Conservation (phyloP, 805 yeast genomes). For the Metschnikowia lunata region DNA sequence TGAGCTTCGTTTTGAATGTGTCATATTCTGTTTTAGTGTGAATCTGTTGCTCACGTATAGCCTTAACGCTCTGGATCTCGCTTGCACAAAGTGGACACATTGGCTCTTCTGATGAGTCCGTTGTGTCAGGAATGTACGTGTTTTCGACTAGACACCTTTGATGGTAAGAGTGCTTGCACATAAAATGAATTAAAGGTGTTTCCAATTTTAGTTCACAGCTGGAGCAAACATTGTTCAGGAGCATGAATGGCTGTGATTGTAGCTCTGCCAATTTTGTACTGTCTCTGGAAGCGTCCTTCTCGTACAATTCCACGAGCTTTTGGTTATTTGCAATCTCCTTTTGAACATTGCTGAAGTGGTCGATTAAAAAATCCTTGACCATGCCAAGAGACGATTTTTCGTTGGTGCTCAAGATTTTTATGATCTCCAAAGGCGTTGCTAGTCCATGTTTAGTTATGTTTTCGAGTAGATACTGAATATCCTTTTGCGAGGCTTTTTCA, state of each 20-base stretch:
- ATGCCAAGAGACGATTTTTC: conserved; percentile 67
- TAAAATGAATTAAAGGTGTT: conserved; percentile 76
- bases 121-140: conserved; percentile 20
- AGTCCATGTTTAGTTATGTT: conserved; percentile 49
- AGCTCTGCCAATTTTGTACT: conserved; percentile 50
- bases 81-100: conserved; percentile 68
- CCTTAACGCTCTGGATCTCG: conserved; percentile 2
- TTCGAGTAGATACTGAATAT: conserved; percentile 46
- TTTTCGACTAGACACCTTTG: conserved; percentile 66
- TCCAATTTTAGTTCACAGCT: conserved; percentile 64
- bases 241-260: conserved; percentile 41
- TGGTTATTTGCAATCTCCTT: conserved; percentile 66
- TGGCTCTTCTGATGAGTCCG: conserved; percentile 9
- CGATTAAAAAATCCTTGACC: conserved; percentile 62
- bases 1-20: conserved; percentile 54
- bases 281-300: conserved; percentile 57
- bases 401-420: conserved; percentile 61
- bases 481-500: conserved; percentile 47
- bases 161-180: conserved; percentile 84
- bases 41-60: conserved; percentile 41
- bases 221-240: conserved; percentile 62
- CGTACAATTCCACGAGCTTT: conserved; percentile 63
- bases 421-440: conserved; percentile 70
- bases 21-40: conserved; percentile 64
- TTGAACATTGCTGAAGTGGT: conserved; percentile 54